Conservation (phyloP, 345 rosid genomes). For the Camelina neglecta region DNA sequence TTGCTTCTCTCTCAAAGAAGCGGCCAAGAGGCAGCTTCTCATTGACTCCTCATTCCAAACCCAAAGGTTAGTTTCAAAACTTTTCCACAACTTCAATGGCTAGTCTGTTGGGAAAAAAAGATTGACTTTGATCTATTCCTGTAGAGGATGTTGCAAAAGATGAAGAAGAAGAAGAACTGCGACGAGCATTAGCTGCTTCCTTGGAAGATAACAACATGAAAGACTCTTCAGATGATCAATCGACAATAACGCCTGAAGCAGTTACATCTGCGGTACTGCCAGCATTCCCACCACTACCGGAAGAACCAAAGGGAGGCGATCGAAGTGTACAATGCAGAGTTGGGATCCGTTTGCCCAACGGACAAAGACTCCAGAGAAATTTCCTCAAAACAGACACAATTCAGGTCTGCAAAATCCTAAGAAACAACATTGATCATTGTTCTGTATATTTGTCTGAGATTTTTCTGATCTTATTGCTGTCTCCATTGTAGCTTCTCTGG, state of each 20-base stretch:
- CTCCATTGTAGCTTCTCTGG: slow-evolving; percentile 75
- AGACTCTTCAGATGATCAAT: slow-evolving; percentile 44
- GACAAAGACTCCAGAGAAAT: slow-evolving; percentile 83
- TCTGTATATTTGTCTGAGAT: slow-evolving; percentile 4
- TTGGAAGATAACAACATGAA: slow-evolving; percentile 51
- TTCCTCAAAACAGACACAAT: slow-evolving; percentile 77
- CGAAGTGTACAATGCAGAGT: slow-evolving; percentile 80
- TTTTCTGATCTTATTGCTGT: slow-evolving; percentile 30
- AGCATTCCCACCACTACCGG: slow-evolving; percentile 80
- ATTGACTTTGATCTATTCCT: slow-evolving; percentile 14
- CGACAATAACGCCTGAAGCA: slow-evolving; percentile 27
- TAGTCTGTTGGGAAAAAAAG: background rate
- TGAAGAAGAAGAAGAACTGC: slow-evolving; percentile 71
- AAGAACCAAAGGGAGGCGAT: slow-evolving; percentile 81
- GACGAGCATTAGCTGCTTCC: slow-evolving; percentile 68
- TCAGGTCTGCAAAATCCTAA: slow-evolving; percentile 53
- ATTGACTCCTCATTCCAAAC: slow-evolving; percentile 60
- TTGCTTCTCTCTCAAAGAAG: slow-evolving; percentile 72
- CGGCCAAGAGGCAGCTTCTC: slow-evolving; percentile 81
- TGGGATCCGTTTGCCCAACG: slow-evolving; percentile 94
- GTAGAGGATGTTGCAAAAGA: slow-evolving; percentile 42
- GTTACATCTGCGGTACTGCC: slow-evolving; percentile 35
- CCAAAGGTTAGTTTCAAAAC: slow-evolving; percentile 53
- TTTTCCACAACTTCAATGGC: background rate
- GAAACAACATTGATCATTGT: slow-evolving; percentile 17